Evolutionary conservation across 2,329 filamentous ascomycete genomes (phyloP).

Genomic region (Scopulariopsis brevicaulis): DNA sequence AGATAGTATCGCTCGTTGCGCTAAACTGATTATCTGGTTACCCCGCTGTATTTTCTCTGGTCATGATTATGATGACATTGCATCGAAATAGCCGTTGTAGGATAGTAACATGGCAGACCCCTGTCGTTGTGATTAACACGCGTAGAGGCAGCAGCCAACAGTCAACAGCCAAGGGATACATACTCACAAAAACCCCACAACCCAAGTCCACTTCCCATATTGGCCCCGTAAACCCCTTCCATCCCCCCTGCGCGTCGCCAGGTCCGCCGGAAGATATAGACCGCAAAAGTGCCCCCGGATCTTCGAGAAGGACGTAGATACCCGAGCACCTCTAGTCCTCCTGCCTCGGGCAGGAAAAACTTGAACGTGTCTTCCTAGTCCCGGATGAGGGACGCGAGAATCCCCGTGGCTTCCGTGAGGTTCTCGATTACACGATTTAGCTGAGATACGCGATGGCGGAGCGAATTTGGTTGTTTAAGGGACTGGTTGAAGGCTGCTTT

Average conservation of each 20-base stretch:
- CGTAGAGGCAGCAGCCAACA: too few species aligned
- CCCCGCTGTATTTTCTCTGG: too few species aligned
- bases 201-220: not conserved
- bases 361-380: slow-evolving; percentile 22
- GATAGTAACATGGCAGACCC: too few species aligned
- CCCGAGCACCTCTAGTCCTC: slow-evolving; percentile 23
- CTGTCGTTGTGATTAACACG: too few species aligned
- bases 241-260: slow-evolving; percentile 21
- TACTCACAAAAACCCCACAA: not conserved
- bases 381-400: slow-evolving; percentile 16
- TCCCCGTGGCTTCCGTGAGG: slow-evolving; percentile 18
- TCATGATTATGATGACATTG: too few species aligned
- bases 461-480: slow-evolving; percentile 20
- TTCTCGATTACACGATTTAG: slow-evolving; percentile 17
- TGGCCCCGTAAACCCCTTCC: slow-evolving; percentile 22
- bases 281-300: slow-evolving; percentile 28
- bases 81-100: too few species aligned
- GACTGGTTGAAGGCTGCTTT: slow-evolving; percentile 14
- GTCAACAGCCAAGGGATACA: not conserved
- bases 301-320: slow-evolving; percentile 24
- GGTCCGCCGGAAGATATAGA: slow-evolving; percentile 18
- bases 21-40: too few species aligned
- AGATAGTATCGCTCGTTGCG: too few species aligned
- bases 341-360: slow-evolving; percentile 15
- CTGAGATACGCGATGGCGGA: slow-evolving; percentile 24